A percentile compares a stretch with the other conserved stretches of the same genome.
Evolutionary conservation across 164 flowering plant genomes (phyloP).

Genomic region (Nelumbo lutea): DNA sequence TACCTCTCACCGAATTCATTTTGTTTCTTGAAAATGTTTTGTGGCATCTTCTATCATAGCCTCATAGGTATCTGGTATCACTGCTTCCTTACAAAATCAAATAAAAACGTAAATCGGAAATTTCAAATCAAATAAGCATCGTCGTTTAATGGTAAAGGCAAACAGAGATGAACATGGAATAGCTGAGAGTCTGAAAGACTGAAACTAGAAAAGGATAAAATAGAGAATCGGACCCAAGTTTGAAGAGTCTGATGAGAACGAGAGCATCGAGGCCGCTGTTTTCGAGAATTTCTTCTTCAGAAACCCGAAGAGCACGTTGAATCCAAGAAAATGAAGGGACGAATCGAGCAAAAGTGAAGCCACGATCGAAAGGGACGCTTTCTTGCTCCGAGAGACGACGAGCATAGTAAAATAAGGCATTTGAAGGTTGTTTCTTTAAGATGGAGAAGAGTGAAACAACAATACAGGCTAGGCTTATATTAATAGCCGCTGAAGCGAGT

Average conservation of each 20-base stretch:
- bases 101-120: too few relatives aligned
- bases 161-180: not conserved
- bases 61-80: too few relatives aligned
- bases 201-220: not conserved
- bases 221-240: slow-evolving; percentile 28
- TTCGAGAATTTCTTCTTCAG: slow-evolving; percentile 35
- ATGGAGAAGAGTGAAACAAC: slow-evolving; percentile 39
- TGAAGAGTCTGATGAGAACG: slow-evolving; percentile 40
- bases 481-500: slow-evolving; percentile 37
- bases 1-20: too few relatives aligned
- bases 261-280: slow-evolving; percentile 41
- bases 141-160: too few relatives aligned
- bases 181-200: not conserved
- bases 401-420: slow-evolving; percentile 33
- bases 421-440: slow-evolving; percentile 34
- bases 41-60: too few relatives aligned
- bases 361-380: slow-evolving; percentile 10
- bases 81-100: too few relatives aligned
- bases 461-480: slow-evolving; percentile 31
- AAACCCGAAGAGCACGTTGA: slow-evolving; percentile 25
- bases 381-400: slow-evolving; percentile 28
- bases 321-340: slow-evolving; percentile 40
- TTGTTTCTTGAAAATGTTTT: too few relatives aligned
- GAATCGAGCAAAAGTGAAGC: slow-evolving; percentile 18
- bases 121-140: too few relatives aligned